Conservation (phyloP, 345 rosid species). For the Salix brachista region DNA sequence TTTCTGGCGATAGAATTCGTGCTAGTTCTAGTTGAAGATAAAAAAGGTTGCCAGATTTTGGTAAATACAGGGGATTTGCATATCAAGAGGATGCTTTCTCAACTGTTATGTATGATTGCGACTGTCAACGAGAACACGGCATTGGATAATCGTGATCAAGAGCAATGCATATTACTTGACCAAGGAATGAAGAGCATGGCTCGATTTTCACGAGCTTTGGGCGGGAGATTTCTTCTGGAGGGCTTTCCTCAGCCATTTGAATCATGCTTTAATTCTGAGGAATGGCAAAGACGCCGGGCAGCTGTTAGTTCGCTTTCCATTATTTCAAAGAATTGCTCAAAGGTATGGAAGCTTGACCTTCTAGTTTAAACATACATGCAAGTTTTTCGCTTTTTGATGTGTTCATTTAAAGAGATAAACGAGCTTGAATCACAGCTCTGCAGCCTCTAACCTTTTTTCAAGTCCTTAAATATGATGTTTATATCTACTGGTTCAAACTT, state of each 20-base stretch:
- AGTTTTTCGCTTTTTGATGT: background rate
- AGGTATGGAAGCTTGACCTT: background rate
- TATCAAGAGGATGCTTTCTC: background rate
- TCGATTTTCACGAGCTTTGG: background rate
- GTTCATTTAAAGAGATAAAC: background rate
- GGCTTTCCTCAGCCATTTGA: background rate
- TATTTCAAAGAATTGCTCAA: background rate
- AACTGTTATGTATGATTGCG: background rate
- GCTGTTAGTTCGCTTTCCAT: background rate
- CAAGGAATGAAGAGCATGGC: background rate
- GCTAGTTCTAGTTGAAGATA: background rate
- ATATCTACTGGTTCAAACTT: background rate
- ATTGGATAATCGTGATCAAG: background rate
- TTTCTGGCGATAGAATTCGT: background rate
- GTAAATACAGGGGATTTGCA: background rate
- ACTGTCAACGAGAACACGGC: background rate
- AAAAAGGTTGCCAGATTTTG: too few species aligned
- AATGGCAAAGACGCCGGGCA: constrained; percentile 3
- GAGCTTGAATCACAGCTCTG: background rate
- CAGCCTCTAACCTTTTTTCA: background rate
- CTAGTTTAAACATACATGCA: background rate
- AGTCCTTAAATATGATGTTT: background rate
- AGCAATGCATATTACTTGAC: background rate
- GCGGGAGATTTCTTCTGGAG: constrained; percentile 1
- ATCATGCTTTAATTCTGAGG: background rate